Evolutionary conservation across 2,329 filamentous ascomycete species (phyloP).

Genomic region (Penicillium sp.): DNA sequence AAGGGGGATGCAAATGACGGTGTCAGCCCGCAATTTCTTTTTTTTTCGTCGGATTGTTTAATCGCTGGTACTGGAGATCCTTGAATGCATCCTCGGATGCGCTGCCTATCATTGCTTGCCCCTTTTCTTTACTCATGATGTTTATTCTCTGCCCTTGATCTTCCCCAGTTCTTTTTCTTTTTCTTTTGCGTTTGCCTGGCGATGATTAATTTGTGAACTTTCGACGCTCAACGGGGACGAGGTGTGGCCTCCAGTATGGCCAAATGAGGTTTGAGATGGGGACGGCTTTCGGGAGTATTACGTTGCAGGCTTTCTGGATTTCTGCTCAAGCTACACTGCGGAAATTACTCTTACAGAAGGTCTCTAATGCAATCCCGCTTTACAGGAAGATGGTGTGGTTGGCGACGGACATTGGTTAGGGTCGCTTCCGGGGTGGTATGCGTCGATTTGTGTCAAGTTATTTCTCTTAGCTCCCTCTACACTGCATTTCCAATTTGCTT

Average conservation of each 20-base stretch:
- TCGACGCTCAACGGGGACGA: slow-evolving; percentile 33
- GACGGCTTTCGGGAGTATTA: slow-evolving; percentile 15
- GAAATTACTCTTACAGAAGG: neutral
- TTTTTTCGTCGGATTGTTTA: slow-evolving; percentile 16
- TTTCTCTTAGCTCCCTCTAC: slow-evolving; percentile 14
- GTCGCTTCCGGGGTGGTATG: slow-evolving; percentile 49
- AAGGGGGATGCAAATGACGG: slow-evolving; percentile 36
- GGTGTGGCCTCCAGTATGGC: slow-evolving; percentile 24
- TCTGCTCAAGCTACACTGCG: slow-evolving; percentile 10
- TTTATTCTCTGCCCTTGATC: slow-evolving; percentile 9
- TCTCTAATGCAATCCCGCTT: slow-evolving; percentile 5
- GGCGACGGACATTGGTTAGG: slow-evolving; percentile 47
- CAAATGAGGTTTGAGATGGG: slow-evolving; percentile 14
- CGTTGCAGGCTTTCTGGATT: slow-evolving; percentile 16
- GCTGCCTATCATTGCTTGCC: slow-evolving; percentile 11
- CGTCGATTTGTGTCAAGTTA: slow-evolving; percentile 35
- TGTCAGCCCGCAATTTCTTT: slow-evolving; percentile 21
- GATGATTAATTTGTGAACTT: slow-evolving; percentile 20
- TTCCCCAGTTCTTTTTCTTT: slow-evolving; percentile 10
- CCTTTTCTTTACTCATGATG: slow-evolving; percentile 10
- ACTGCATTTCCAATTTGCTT: slow-evolving; percentile 10
- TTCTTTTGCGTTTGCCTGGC: slow-evolving; percentile 14
- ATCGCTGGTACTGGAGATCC: slow-evolving; percentile 20
- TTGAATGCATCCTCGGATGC: slow-evolving; percentile 18
- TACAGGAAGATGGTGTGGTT: slow-evolving; percentile 23